These are phyloP conservation scores for Chenopodium album DNA, from an alignment of 148 eudicot species.

Conservation along the genomic window DNA sequence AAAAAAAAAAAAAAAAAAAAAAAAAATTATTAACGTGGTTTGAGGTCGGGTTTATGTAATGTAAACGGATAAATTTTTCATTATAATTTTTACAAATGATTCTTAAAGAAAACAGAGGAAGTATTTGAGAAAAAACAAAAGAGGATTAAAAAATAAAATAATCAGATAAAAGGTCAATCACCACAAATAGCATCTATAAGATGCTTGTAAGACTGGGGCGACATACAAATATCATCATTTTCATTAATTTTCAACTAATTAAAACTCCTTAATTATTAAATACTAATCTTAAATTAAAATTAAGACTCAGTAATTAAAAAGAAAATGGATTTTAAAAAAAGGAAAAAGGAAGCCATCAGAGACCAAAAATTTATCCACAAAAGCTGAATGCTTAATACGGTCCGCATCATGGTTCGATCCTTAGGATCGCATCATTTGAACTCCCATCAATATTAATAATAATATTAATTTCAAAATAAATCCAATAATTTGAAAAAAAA, in stretches of 20 bases:
- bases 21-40: too few relatives aligned
- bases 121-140: too few relatives aligned
- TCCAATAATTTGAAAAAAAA: neutral
- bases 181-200: neutral
- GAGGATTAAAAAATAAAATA: neutral
- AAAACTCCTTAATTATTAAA: too few relatives aligned
- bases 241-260: neutral
- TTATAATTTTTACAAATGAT: too few relatives aligned
- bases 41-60: too few relatives aligned
- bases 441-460: neutral
- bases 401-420: slow-evolving; percentile 27
- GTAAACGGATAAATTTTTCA: too few relatives aligned
- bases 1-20: too few relatives aligned
- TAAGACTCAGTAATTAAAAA: too few relatives aligned
- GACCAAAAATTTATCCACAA: neutral
- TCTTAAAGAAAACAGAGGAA: too few relatives aligned
- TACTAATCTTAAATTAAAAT: too few relatives aligned
- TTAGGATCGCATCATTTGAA: slow-evolving; percentile 15
- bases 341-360: slow-evolving; percentile 14
- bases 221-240: slow-evolving; percentile 2
- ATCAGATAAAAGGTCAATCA: slow-evolving; percentile 8
- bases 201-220: slow-evolving; percentile 9
- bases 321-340: neutral
- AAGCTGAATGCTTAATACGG: slow-evolving; percentile 14
- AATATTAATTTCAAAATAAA: too few relatives aligned